A percentile compares a stretch with the other conserved stretches of the same genome.
These are phyloP conservation scores for Brasilioporus rufonigricans DNA, from an alignment of 768 basidiomycete genomes.

Conservation along the genomic window DNA sequence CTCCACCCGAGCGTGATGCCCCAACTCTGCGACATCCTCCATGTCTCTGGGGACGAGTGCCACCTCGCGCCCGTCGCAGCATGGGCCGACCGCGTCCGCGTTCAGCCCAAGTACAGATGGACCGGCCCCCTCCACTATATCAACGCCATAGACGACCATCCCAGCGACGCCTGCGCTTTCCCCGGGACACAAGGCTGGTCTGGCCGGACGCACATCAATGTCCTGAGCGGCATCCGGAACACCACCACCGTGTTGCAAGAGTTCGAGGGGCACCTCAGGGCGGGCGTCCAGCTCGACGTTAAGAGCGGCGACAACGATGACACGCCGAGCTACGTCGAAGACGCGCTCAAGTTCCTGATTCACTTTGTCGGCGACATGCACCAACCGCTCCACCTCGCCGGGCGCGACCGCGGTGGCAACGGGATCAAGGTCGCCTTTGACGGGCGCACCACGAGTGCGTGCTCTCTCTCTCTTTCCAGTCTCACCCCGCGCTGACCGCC, in stretches of 20 bases:
- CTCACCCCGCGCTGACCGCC: neutral
- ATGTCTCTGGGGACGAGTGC: conserved; percentile 46
- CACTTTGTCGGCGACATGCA: conserved; percentile 96
- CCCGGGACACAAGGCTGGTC: conserved; percentile 76
- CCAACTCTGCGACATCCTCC: conserved; percentile 69
- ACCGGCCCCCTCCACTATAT: conserved; percentile 76
- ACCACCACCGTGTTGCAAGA: conserved; percentile 60
- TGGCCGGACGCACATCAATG: conserved; percentile 54
- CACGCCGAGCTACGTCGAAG: conserved; percentile 48
- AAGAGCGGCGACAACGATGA: conserved; percentile 16
- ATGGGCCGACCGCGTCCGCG: conserved; percentile 82
- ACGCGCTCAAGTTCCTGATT: conserved; percentile 88
- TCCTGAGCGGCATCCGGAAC: conserved; percentile 78
- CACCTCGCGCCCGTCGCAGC: conserved; percentile 80
- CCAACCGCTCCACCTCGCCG: conserved; percentile 89
- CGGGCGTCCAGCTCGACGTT: neutral
- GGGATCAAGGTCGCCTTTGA: conserved; percentile 72
- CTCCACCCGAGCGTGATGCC: conserved; percentile 70
- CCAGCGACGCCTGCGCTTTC: conserved; percentile 71
- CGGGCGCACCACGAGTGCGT: conserved; percentile 66
- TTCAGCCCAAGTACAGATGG: conserved; percentile 56
- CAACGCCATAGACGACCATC: conserved; percentile 72
- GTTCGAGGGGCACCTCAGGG: conserved; percentile 33
- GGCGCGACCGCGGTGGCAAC: conserved; percentile 87
- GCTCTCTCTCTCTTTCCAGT: neutral